phyloP scores from a whole-genome alignment of 768 basidiomycete genomes.

The Infundibulicybe gibba region DNA sequence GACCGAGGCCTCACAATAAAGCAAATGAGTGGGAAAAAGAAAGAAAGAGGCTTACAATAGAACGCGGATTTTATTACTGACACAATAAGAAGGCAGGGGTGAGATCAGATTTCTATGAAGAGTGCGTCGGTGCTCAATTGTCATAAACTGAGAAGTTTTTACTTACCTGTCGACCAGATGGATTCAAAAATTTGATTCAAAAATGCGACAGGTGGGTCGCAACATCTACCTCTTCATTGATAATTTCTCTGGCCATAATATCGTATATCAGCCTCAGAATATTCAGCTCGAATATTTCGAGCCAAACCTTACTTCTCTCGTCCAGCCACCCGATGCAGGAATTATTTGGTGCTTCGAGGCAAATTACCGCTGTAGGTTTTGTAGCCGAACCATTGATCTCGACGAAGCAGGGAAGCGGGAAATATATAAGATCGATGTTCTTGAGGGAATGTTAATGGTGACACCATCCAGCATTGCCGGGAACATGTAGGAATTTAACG shows the following conservation, averaged over 20 bases:
- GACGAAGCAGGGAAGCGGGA: constrained; percentile 25
- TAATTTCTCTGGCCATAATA: constrained; percentile 27
- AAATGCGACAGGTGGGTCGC: constrained; percentile 12
- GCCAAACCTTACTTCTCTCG: constrained; percentile 31
- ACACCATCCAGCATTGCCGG: constrained; percentile 34
- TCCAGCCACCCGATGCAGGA: constrained; percentile 26
- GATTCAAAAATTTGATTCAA: no score
- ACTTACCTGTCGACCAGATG: no score
- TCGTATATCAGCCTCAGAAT: constrained; percentile 20
- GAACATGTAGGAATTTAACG: constrained; percentile 23
- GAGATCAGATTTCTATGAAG: constrained; percentile 27
- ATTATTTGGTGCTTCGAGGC: constrained; percentile 27
- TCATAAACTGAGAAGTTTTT: no score
- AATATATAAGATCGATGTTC: constrained; percentile 31
- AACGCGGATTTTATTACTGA: constrained; percentile 30
- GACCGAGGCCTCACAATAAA: constrained; percentile 24
- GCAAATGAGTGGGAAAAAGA: constrained; percentile 29
- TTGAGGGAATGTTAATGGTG: constrained; percentile 20
- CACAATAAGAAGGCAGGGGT: constrained; percentile 37
- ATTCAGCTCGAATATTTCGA: constrained; percentile 23
- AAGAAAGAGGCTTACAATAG: no score
- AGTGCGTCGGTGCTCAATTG: constrained; percentile 21
- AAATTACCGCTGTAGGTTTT: constrained; percentile 22
- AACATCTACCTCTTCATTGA: constrained; percentile 23
- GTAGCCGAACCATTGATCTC: constrained; percentile 18